Percentiles rank a stretch among this genome's conserved stretches.
Conservation (phyloP, 495 filamentous ascomycete species). For the Podospora pseudopauciseta region DNA sequence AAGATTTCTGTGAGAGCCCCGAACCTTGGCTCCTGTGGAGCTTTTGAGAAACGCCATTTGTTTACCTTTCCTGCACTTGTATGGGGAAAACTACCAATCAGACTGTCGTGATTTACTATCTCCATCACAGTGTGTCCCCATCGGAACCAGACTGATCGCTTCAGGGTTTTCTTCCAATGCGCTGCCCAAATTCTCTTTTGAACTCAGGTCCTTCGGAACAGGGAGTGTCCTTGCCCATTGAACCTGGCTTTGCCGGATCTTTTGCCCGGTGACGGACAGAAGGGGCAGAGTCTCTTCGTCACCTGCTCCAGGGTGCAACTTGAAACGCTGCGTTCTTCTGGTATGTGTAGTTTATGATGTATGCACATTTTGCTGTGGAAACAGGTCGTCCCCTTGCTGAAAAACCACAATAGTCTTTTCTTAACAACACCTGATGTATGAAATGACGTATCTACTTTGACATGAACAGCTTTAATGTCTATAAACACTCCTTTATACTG, state of each 20-base stretch:
- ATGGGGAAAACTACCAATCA: background rate
- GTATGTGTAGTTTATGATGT: background rate
- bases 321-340: background rate
- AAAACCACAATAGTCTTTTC: background rate
- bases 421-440: background rate
- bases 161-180: background rate
- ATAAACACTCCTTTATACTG: too few species aligned
- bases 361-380: too few species aligned
- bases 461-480: background rate
- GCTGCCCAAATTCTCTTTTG: background rate
- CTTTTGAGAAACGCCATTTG: background rate
- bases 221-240: background rate
- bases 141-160: background rate
- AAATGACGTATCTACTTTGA: background rate
- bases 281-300: background rate
- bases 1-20: background rate
- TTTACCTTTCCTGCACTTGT: background rate
- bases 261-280: conserved; percentile 2
- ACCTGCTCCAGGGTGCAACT: background rate
- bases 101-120: background rate
- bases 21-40: background rate
- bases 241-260: background rate
- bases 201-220: background rate
- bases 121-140: background rate
- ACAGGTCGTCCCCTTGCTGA: too few species aligned